Conservation (phyloP, 257 asterid species). For the Solanum dulcamara region DNA sequence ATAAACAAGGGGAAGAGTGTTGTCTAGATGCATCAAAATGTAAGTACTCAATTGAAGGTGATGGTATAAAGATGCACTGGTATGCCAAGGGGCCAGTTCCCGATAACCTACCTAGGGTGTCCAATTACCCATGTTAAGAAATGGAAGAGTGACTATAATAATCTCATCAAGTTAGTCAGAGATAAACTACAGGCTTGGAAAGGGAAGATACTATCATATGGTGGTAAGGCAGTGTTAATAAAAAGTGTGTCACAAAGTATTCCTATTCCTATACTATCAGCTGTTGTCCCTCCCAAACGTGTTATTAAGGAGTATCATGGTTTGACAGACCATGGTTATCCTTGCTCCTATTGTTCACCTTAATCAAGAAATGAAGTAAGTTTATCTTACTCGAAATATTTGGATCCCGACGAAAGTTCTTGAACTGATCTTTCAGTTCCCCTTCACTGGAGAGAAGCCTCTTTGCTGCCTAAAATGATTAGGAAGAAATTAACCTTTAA, state of each 20-base stretch:
- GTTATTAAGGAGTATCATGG: not conserved
- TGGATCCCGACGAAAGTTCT: slow-evolving; percentile 56
- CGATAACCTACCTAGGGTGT: no score
- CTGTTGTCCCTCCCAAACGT: not conserved
- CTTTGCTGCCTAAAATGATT: slow-evolving; percentile 65
- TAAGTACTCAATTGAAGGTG: no score
- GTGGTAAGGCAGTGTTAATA: not conserved
- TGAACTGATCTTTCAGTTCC: slow-evolving; percentile 56
- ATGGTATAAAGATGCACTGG: no score
- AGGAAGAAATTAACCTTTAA: not conserved
- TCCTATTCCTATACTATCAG: not conserved
- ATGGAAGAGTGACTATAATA: no score
- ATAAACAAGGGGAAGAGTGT: no score
- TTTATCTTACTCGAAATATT: slow-evolving; percentile 45
- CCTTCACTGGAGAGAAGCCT: slow-evolving; percentile 72
- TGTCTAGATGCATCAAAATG: no score
- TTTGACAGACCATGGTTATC: not conserved
- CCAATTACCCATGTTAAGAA: no score
- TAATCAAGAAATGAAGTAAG: slow-evolving; percentile 6
- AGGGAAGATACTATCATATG: no score
- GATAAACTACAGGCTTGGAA: no score
- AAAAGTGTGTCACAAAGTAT: not conserved
- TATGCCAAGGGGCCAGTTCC: no score
- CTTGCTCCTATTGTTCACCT: not conserved
- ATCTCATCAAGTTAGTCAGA: no score